A percentile compares a stretch with the other conserved stretches of the same genome.
Conservation (phyloP, 192 early-diverging fungal genomes). For the Backusella luteola region DNA sequence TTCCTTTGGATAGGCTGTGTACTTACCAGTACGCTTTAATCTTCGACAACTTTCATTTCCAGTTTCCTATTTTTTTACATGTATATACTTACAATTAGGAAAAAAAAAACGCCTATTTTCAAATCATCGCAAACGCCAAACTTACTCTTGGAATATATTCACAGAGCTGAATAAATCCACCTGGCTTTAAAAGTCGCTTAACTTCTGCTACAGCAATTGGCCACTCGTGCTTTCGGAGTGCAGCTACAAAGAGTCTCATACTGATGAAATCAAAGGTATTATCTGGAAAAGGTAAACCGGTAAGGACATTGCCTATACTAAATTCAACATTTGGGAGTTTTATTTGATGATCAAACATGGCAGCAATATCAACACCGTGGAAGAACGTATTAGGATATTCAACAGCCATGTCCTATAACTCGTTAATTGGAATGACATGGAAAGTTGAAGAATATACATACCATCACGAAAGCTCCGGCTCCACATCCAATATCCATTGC, state of each 20-base stretch:
- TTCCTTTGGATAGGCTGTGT: background rate
- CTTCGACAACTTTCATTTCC: slow-evolving; percentile 2
- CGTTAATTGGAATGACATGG: background rate
- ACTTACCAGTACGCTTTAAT: background rate
- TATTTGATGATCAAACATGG: slow-evolving; percentile 30
- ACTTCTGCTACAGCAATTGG: slow-evolving; percentile 20
- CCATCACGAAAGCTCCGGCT: slow-evolving; percentile 32
- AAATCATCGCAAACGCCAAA: background rate
- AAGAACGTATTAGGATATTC: slow-evolving; percentile 29
- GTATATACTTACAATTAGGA: too few relatives aligned
- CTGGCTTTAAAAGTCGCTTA: slow-evolving; percentile 30
- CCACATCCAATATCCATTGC: slow-evolving; percentile 40
- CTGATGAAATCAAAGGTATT: slow-evolving; percentile 39
- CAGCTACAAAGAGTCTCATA: slow-evolving; percentile 29
- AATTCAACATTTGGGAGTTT: slow-evolving; percentile 35
- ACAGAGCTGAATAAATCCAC: slow-evolving; percentile 23
- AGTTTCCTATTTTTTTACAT: background rate
- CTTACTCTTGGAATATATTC: slow-evolving; percentile 18
- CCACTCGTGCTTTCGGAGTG: slow-evolving; percentile 25
- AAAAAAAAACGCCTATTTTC: background rate
- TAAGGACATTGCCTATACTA: slow-evolving; percentile 20
- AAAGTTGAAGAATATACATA: background rate
- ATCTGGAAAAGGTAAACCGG: slow-evolving; percentile 24
- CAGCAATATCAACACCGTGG: slow-evolving; percentile 35
- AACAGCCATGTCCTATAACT: slow-evolving; percentile 34